A percentile compares a stretch with the other conserved stretches of the same genome.
These are phyloP conservation scores for Nicotiana paniculata DNA, from an alignment of 257 asterid genomes.

Conservation along the genomic window DNA sequence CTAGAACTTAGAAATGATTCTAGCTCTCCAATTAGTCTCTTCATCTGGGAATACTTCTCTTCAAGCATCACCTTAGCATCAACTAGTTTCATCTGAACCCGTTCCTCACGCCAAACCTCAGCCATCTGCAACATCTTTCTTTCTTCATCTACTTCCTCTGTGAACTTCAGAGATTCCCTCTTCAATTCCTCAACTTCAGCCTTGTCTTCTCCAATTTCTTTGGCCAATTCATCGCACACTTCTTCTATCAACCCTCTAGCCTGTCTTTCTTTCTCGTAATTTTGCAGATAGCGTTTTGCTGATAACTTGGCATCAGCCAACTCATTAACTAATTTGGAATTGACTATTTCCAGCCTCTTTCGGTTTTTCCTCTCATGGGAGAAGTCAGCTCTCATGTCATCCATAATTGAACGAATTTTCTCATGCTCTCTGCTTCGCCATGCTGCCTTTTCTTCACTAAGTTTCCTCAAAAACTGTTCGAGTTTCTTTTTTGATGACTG, in stretches of 20 bases:
- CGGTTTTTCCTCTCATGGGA: slow-evolving; percentile 49
- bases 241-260: slow-evolving; percentile 60
- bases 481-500: slow-evolving; percentile 54
- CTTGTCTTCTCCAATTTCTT: slow-evolving; percentile 60
- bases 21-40: slow-evolving; percentile 39
- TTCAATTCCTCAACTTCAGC: slow-evolving; percentile 53
- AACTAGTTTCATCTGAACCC: slow-evolving; percentile 64
- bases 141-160: slow-evolving; percentile 68
- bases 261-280: slow-evolving; percentile 56
- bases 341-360: slow-evolving; percentile 45
- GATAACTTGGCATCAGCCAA: slow-evolving; percentile 48
- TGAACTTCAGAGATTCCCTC: slow-evolving; percentile 41
- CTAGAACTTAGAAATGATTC: slow-evolving; percentile 34
- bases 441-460: slow-evolving; percentile 51
- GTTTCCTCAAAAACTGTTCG: slow-evolving; percentile 57
- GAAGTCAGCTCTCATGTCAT: slow-evolving; percentile 50
- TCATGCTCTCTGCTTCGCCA: slow-evolving; percentile 67
- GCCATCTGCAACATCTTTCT: slow-evolving; percentile 76
- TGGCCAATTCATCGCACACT: slow-evolving; percentile 71
- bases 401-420: slow-evolving; percentile 50
- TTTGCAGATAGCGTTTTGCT: slow-evolving; percentile 46
- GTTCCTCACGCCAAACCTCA: slow-evolving; percentile 79
- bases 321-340: slow-evolving; percentile 51
- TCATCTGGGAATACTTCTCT: slow-evolving; percentile 54
- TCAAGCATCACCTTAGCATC: slow-evolving; percentile 71